Evolutionary conservation across 1,284 basidiomycete species (phyloP).

Genomic region (Pascua guehoae): DNA sequence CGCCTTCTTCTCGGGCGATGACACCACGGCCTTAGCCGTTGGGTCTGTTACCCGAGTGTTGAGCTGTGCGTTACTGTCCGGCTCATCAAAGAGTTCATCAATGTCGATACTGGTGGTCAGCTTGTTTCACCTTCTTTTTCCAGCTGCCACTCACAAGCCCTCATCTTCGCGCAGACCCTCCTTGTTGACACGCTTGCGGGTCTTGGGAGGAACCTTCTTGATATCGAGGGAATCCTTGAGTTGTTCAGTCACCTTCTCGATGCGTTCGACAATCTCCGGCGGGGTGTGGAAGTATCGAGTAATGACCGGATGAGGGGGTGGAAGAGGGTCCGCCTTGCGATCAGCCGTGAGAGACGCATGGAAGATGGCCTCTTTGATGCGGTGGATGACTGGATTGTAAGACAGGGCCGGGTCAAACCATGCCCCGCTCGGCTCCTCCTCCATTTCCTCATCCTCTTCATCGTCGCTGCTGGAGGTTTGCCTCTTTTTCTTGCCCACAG

Average conservation of each 20-base stretch:
- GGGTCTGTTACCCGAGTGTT: neutral
- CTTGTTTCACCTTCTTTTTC: too few species aligned
- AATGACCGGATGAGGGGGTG: constrained; percentile 78
- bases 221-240: constrained; percentile 68
- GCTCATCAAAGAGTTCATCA: constrained; percentile 41
- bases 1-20: constrained; percentile 47
- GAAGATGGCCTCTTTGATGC: constrained; percentile 86
- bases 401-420: constrained; percentile 78
- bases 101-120: constrained; percentile 40
- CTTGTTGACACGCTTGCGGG: constrained; percentile 54
- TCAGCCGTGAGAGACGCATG: constrained; percentile 76
- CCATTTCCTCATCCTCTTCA: constrained; percentile 25
- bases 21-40: neutral
- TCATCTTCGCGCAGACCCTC: constrained; percentile 38
- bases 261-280: constrained; percentile 60
- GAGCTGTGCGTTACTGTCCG: neutral
- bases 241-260: constrained; percentile 58
- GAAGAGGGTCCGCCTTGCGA: constrained; percentile 67
- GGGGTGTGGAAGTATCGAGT: constrained; percentile 80
- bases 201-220: constrained; percentile 50
- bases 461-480: neutral
- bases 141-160: constrained; percentile 33
- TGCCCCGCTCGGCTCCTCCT: constrained; percentile 31
- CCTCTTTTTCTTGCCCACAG: constrained; percentile 51
- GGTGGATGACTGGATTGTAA: constrained; percentile 86